Conservation (phyloP, 1,139 yeast genomes). For the Lodderomyces parapsilosis region DNA sequence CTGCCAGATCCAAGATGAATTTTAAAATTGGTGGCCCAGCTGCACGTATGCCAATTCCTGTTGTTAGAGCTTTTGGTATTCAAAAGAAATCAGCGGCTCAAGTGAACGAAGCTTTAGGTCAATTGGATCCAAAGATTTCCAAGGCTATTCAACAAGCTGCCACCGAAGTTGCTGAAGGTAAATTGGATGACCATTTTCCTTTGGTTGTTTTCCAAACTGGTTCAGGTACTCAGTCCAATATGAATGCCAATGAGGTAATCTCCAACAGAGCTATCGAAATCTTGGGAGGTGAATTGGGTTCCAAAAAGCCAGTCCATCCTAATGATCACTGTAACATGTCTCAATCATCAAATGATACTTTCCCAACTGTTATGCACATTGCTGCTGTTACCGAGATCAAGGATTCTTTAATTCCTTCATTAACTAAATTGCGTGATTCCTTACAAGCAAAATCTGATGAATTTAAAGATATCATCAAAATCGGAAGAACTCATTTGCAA, state of each 20-base stretch:
- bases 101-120: slow-evolving; percentile 80
- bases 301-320: slow-evolving; percentile 94
- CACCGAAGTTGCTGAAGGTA: slow-evolving; percentile 89
- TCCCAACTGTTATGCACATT: slow-evolving; percentile 99
- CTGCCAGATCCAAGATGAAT: slow-evolving; percentile 89
- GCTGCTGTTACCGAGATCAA: slow-evolving; percentile 94
- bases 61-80: slow-evolving; percentile 88
- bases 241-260: slow-evolving; percentile 98
- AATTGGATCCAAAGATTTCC: slow-evolving; percentile 77
- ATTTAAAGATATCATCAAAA: slow-evolving; percentile 86
- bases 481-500: slow-evolving; percentile 98
- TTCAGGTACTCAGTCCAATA: slow-evolving; percentile 96
- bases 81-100: slow-evolving; percentile 94
- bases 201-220: slow-evolving; percentile 98
- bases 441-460: slow-evolving; percentile 76
- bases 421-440: slow-evolving; percentile 73
- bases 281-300: slow-evolving; percentile 87
- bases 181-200: slow-evolving; percentile 92
- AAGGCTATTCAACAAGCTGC: slow-evolving; percentile 91
- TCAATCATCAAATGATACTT: slow-evolving; percentile 96
- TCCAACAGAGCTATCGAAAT: slow-evolving; percentile 97
- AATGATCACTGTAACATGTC: slow-evolving; percentile 99
- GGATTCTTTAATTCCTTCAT: slow-evolving; percentile 71
- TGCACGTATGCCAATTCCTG: slow-evolving; percentile 89
- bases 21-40: slow-evolving; percentile 93